phyloP scores from a whole-genome alignment of 164 flowering plant genomes.

The Nymphaea thermarum region DNA sequence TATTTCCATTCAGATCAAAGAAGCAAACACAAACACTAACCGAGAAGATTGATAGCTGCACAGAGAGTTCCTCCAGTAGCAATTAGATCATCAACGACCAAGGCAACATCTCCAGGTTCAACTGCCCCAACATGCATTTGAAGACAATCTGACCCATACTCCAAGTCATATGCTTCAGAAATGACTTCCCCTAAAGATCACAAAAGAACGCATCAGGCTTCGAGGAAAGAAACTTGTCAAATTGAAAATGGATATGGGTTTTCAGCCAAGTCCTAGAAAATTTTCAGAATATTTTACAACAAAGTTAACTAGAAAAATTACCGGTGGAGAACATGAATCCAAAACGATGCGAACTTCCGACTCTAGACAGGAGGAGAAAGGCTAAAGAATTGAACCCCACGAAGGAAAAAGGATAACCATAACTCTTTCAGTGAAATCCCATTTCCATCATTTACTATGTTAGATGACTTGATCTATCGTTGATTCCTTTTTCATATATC shows the following conservation, averaged over 20 bases:
- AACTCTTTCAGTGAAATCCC: no score
- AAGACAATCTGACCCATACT: conserved; percentile 90
- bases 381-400: no score
- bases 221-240: not conserved
- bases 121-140: conserved; percentile 98
- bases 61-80: conserved; percentile 92
- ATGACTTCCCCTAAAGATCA: conserved; percentile 59
- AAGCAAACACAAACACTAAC: conserved; percentile 13
- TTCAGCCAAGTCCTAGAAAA: not conserved
- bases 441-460: no score
- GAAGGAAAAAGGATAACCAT: no score
- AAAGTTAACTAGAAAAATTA: no score
- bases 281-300: no score
- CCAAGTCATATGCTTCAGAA: conserved; percentile 69
- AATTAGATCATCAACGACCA: conserved; percentile 90
- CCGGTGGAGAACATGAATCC: no score
- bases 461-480: no score
- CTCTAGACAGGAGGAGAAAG: no score
- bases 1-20: no score
- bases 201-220: not conserved
- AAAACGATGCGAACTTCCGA: no score
- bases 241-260: not conserved
- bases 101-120: conserved; percentile 59
- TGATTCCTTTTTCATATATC: no score
- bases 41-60: conserved; percentile 78